These are phyloP conservation scores for Talinum fruticosum DNA, from an alignment of 148 eudicot genomes.

Conservation along the genomic window DNA sequence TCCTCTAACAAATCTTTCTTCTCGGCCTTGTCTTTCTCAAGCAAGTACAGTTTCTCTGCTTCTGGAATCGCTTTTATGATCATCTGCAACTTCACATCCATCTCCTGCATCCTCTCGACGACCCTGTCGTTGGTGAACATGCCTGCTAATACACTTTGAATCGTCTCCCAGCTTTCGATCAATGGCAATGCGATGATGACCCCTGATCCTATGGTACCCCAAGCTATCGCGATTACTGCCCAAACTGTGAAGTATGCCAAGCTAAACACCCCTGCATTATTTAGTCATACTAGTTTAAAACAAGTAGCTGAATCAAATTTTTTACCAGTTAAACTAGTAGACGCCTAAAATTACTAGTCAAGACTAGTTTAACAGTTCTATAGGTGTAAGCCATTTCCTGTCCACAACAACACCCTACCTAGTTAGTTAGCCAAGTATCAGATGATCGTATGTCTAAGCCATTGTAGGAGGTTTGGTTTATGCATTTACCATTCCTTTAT, in stretches of 20 bases:
- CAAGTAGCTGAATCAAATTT: background rate
- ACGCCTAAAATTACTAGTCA: no score
- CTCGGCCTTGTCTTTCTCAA: slow-evolving; percentile 63
- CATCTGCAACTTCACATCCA: slow-evolving; percentile 51
- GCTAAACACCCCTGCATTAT: slow-evolving; percentile 61
- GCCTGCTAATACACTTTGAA: slow-evolving; percentile 53
- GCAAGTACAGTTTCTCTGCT: slow-evolving; percentile 59
- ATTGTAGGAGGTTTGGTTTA: no score
- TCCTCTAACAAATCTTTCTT: slow-evolving; percentile 42
- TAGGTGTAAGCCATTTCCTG: no score
- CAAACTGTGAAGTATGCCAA: slow-evolving; percentile 82
- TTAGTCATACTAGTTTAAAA: no score
- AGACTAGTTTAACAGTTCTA: no score
- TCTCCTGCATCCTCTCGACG: slow-evolving; percentile 63
- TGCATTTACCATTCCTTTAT: no score
- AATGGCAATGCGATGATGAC: slow-evolving; percentile 77
- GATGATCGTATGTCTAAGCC: no score
- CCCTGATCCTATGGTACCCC: slow-evolving; percentile 90
- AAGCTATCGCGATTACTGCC: slow-evolving; percentile 79
- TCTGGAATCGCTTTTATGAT: slow-evolving; percentile 66
- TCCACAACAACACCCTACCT: no score
- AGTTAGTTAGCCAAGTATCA: no score
- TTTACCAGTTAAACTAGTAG: background rate
- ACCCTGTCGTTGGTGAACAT: slow-evolving; percentile 73
- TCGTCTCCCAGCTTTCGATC: slow-evolving; percentile 82